Evolutionary conservation across 2,329 filamentous ascomycete genomes (phyloP).

Genomic region (Diplodia seriata): DNA sequence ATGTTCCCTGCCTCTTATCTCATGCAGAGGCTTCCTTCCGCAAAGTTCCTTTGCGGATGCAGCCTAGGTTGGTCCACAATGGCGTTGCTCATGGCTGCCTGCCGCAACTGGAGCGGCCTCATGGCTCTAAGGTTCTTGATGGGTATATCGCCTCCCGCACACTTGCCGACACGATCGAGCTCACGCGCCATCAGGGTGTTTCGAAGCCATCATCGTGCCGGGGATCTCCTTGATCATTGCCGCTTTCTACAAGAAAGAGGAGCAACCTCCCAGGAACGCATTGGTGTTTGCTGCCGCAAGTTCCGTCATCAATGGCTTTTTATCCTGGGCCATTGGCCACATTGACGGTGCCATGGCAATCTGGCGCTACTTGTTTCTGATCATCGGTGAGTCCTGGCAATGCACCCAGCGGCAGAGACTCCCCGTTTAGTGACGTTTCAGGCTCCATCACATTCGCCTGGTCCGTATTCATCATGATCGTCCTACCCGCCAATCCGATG

Average conservation of each 20-base stretch:
- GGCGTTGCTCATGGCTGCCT: slow-evolving; percentile 38
- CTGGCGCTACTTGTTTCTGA: slow-evolving; percentile 35
- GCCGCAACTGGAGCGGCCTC: slow-evolving; percentile 29
- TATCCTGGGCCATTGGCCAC: slow-evolving; percentile 39
- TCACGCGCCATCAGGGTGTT: slow-evolving; percentile 32
- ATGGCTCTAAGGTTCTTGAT: slow-evolving; percentile 43
- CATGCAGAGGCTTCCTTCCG: slow-evolving; percentile 30
- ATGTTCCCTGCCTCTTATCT: slow-evolving; percentile 32
- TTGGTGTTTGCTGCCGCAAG: slow-evolving; percentile 49
- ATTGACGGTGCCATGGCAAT: slow-evolving; percentile 35
- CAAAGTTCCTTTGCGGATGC: slow-evolving; percentile 28
- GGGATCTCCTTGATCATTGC: slow-evolving; percentile 47
- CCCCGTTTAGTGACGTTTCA: neutral
- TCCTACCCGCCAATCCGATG: slow-evolving; percentile 18
- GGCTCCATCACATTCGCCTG: slow-evolving; percentile 27
- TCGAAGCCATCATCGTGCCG: slow-evolving; percentile 47
- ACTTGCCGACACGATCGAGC: neutral
- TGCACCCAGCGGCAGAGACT: neutral
- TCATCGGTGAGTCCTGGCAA: slow-evolving; percentile 18
- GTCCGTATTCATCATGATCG: slow-evolving; percentile 14
- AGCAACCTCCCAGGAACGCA: slow-evolving; percentile 46
- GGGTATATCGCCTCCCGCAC: neutral
- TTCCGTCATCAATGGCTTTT: slow-evolving; percentile 40
- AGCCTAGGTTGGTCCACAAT: slow-evolving; percentile 27
- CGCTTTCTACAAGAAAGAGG: slow-evolving; percentile 50